These are phyloP conservation scores for Cutaneotrichosporon sp. DNA, from an alignment of 1,284 basidiomycete genomes.

Conservation along the genomic window DNA sequence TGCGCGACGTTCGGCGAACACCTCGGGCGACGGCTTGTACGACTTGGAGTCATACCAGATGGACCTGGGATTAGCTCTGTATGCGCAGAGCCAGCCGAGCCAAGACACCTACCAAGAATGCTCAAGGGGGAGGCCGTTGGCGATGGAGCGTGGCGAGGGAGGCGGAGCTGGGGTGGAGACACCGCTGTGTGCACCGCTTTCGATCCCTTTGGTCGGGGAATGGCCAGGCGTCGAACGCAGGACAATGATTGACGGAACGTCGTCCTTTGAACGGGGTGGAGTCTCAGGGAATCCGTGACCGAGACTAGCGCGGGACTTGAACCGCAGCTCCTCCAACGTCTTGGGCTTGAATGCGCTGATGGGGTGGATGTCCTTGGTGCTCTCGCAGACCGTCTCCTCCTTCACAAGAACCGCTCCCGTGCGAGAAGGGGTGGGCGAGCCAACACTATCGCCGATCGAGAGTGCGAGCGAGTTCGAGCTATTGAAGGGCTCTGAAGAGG, in stretches of 20 bases:
- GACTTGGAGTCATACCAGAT: constrained; percentile 83
- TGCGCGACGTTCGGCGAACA: constrained; percentile 49
- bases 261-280: constrained; percentile 8
- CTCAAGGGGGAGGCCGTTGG: constrained; percentile 71
- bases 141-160: not conserved
- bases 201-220: not conserved
- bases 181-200: not conserved
- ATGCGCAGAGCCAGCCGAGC: too few relatives aligned
- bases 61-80: constrained; percentile 60
- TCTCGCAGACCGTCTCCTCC: not conserved
- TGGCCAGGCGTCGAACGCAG: constrained; percentile 33
- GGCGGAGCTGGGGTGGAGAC: not conserved
- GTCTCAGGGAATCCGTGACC: constrained; percentile 18
- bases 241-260: constrained; percentile 22
- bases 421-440: not conserved
- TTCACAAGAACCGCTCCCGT: not conserved
- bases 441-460: not conserved
- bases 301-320: constrained; percentile 7
- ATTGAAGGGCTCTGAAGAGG: not conserved
- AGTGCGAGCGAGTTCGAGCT: not conserved
- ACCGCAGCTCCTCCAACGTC: not conserved
- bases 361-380: not conserved
- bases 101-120: constrained; percentile 67
- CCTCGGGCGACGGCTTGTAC: constrained; percentile 60
- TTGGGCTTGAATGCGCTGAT: constrained; percentile 2